Conservation (phyloP, 352 stramenopile genomes). For the Saprolegnia parasitica region DNA sequence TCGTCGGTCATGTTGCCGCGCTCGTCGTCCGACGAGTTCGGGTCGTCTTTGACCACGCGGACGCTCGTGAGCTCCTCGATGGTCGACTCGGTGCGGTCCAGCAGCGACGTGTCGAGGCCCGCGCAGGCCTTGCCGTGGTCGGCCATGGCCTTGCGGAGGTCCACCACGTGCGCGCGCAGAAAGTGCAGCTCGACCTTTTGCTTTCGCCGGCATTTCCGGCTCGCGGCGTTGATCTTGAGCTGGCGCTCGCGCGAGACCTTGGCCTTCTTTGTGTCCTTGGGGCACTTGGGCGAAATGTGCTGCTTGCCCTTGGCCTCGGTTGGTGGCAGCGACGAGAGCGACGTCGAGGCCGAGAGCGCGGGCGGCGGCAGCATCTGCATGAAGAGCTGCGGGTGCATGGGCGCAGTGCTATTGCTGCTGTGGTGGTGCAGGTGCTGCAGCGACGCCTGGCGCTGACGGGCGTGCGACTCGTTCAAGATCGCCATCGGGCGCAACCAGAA, state of each 20-base stretch:
- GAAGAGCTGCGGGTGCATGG: slow-evolving; percentile 10
- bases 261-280: slow-evolving; percentile 53
- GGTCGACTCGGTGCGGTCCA: slow-evolving; percentile 64
- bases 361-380: slow-evolving; percentile 10
- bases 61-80: slow-evolving; percentile 79
- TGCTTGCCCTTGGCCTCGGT: not conserved
- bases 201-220: slow-evolving; percentile 74
- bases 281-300: slow-evolving; percentile 13
- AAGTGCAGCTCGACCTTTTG: slow-evolving; percentile 86
- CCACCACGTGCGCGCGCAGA: slow-evolving; percentile 70
- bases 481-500: slow-evolving; percentile 7
- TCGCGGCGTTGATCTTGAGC: slow-evolving; percentile 85
- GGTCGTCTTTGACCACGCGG: slow-evolving; percentile 33
- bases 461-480: slow-evolving; percentile 5
- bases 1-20: not conserved
- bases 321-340: not conserved
- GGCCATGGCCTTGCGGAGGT: slow-evolving; percentile 63
- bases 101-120: slow-evolving; percentile 44
- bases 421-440: not conserved
- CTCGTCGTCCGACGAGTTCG: slow-evolving; percentile 16
- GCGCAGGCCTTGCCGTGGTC: slow-evolving; percentile 55
- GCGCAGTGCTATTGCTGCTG: not conserved
- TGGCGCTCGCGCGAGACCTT: slow-evolving; percentile 82
- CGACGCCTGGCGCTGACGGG: not conserved
- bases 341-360: no score